phyloP scores from a whole-genome alignment of 139 green algal species.

The Tetraselmis striata region DNA sequence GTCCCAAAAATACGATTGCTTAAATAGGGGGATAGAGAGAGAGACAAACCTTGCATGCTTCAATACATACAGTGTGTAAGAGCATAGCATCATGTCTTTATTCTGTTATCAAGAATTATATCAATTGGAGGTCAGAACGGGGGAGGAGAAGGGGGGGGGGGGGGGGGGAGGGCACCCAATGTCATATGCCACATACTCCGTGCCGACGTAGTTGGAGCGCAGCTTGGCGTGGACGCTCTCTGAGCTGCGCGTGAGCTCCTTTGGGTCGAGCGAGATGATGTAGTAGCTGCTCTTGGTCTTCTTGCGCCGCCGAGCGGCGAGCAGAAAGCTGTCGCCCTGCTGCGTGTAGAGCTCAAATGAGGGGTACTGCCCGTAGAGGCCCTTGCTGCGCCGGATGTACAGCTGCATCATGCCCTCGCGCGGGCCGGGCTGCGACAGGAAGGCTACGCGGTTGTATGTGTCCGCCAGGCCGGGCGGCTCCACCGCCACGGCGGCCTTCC shows the following conservation, averaged over 20 bases:
- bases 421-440: neutral
- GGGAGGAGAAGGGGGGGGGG: too few species aligned
- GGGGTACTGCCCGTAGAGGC: neutral
- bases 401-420: neutral
- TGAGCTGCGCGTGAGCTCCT: conserved; percentile 27
- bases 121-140: too few species aligned
- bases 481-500: neutral
- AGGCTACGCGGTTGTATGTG: neutral
- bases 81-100: too few species aligned
- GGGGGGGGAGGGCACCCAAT: too few species aligned
- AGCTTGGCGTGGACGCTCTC: conserved; percentile 41
- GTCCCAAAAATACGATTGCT: too few species aligned
- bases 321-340: conserved; percentile 54
- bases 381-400: conserved; percentile 2
- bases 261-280: conserved; percentile 72
- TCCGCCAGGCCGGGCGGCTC: neutral
- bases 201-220: conserved; percentile 88
- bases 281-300: conserved; percentile 76
- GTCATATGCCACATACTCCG: conserved; percentile 84
- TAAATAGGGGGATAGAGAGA: too few species aligned
- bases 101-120: too few species aligned
- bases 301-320: conserved; percentile 79
- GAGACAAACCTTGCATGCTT: too few species aligned
- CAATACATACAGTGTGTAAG: too few species aligned
- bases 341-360: conserved; percentile 5